Evolutionary conservation across 164 flowering plant genomes (phyloP).

Genomic region (Macadamia integrifolia): DNA sequence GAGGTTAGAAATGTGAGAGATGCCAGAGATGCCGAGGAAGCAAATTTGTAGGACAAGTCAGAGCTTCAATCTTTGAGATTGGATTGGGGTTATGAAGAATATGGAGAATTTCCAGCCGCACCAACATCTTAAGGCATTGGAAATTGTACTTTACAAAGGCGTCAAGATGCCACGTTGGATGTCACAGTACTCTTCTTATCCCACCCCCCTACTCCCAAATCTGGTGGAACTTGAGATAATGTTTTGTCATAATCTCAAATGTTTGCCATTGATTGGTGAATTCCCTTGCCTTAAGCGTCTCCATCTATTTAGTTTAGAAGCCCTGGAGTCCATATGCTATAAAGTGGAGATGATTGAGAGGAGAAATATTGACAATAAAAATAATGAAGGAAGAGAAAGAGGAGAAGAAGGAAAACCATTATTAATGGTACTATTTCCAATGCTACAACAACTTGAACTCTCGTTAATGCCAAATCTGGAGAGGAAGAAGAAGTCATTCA

Average conservation of each 20-base stretch:
- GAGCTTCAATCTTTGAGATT: no score
- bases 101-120: slow-evolving; percentile 14
- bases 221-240: not conserved
- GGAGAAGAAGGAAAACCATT: no score
- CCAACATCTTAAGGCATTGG: slow-evolving; percentile 6
- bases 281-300: slow-evolving; percentile 15
- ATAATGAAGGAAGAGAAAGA: no score
- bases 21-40: not conserved
- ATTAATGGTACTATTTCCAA: no score
- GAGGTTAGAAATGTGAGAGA: slow-evolving; percentile 2
- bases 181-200: no score
- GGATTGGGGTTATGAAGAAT: no score
- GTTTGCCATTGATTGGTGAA: slow-evolving; percentile 10
- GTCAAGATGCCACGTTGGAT: slow-evolving; percentile 12
- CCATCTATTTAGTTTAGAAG: not conserved
- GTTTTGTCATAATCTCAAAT: slow-evolving; percentile 1
- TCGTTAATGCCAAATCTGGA: no score
- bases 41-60: no score
- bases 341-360: no score
- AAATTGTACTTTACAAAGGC: slow-evolving; percentile 12
- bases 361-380: no score
- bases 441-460: no score
- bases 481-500: no score
- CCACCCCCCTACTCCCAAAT: not conserved
- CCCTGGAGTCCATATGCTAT: not conserved